Base-by-base conservation (phyloP, 768 basidiomycete species). In the Amanita inopinata region DNA sequence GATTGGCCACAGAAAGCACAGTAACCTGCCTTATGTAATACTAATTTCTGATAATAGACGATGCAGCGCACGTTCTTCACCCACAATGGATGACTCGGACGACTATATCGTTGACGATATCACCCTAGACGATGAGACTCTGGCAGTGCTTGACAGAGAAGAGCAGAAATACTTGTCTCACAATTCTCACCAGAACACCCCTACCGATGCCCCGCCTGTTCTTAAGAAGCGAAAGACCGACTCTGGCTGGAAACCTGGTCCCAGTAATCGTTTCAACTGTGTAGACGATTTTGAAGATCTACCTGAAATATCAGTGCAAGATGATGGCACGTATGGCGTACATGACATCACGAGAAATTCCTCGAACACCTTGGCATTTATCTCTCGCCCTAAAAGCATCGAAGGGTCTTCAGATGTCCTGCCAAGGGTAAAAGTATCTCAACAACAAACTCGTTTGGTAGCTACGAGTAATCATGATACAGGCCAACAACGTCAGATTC, bases 21-120 rank as follows among this genome's bases (percentile, higher is more conserved):
- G n/a, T n/a, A n/a, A n/a, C n/a, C 35, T 28, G 23, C 20, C 33
- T 47, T 47, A 47, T 28, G 40, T 47, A 47, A 47, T 42, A 34
- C 20, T 9, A 20, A 7, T 35, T 7, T 14, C 14, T 10, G 15
- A 15, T 28, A 6, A 7, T 7, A 7, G 27, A 28, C 27, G n/a
- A 28, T 28, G 7, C 27, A 28, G n/a, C 27, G 7, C 27, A 28
- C 27, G 27, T 7, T n/a, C 7, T 7, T 28, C 27, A n/a, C n/a
- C 7, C 27, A 28, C 7, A 11, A 83, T 82, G 78, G 62, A 71
- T 51, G 73, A 73, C 60, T 76, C 72, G 22, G 84, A 84, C 59
- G 71, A 79, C 54, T 78, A 78, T 55, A 67, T 71, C 56, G 64
- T 67, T 50, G 80, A 81, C 56, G 79, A 79, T 42, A 63, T 82